These are phyloP conservation scores for Grigorovia humatica DNA, from an alignment of 805 yeast species.

Conservation along the genomic window DNA sequence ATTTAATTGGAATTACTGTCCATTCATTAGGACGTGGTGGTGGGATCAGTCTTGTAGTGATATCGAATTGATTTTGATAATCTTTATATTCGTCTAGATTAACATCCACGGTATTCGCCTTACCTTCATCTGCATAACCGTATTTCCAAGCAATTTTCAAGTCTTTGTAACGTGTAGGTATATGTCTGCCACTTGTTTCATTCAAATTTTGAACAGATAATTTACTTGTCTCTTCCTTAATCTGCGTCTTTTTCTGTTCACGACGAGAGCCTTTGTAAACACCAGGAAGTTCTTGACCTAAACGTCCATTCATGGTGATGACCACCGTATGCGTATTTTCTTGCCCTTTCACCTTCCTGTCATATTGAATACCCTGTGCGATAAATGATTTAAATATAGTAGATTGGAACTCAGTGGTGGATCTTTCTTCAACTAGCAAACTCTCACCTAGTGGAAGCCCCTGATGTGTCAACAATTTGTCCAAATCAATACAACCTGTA, in stretches of 20 bases:
- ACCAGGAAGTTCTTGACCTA: conserved; percentile 72
- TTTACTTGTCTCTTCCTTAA: conserved; percentile 47
- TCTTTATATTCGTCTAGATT: conserved; percentile 33
- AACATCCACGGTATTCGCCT: conserved; percentile 11
- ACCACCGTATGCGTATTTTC: conserved; percentile 51
- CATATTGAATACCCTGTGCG: conserved; percentile 67
- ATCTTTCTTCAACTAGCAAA: conserved; percentile 67
- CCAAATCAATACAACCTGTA: conserved; percentile 71
- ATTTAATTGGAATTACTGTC: conserved; percentile 35
- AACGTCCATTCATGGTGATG: conserved; percentile 44
- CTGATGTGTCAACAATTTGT: conserved; percentile 61
- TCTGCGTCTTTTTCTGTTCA: conserved; percentile 52
- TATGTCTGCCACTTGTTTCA: conserved; percentile 17
- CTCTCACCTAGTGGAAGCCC: conserved; percentile 78
- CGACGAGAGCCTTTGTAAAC: conserved; percentile 56
- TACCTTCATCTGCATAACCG: conserved; percentile 37
- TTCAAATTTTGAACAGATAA: conserved; percentile 59
- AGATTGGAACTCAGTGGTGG: conserved; percentile 79
- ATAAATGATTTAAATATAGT: conserved; percentile 59
- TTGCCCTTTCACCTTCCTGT: conserved; percentile 26
- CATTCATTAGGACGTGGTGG: conserved; percentile 46
- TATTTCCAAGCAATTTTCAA: conserved; percentile 94
- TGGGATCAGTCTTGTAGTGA: conserved; percentile 61
- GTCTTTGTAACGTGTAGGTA: conserved; percentile 30
- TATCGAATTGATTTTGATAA: conserved; percentile 62